Conservation (phyloP, 2,329 filamentous ascomycete species). For the Dactylonectria estremocensis region DNA sequence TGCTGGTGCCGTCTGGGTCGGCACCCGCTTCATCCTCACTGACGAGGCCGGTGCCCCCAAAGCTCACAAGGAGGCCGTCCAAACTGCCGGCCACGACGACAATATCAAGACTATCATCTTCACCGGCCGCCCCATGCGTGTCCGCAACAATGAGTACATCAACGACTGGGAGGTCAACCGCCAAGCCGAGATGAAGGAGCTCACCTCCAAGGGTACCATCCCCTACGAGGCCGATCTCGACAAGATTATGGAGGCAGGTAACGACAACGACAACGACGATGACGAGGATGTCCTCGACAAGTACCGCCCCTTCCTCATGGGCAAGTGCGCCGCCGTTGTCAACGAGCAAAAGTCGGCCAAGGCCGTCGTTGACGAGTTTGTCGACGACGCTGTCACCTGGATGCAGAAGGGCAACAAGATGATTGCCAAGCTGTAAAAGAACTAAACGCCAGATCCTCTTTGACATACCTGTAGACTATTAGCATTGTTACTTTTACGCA, state of each 20-base stretch:
- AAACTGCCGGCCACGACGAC: slow-evolving; percentile 93
- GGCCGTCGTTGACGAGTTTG: slow-evolving; percentile 94
- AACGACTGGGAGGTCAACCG: slow-evolving; percentile 97
- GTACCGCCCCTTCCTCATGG: slow-evolving; percentile 94
- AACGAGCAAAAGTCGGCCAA: slow-evolving; percentile 94
- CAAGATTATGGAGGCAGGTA: slow-evolving; percentile 76
- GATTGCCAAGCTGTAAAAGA: slow-evolving; percentile 78
- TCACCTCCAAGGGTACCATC: slow-evolving; percentile 90
- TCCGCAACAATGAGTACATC: slow-evolving; percentile 95
- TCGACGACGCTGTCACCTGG: slow-evolving; percentile 82
- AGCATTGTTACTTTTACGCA: slow-evolving; percentile 36
- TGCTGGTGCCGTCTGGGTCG: slow-evolving; percentile 94
- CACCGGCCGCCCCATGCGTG: slow-evolving; percentile 94
- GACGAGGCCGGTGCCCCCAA: slow-evolving; percentile 96
- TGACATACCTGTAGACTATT: slow-evolving; percentile 45
- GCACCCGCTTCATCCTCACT: slow-evolving; percentile 93
- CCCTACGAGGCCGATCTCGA: slow-evolving; percentile 97
- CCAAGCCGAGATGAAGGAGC: slow-evolving; percentile 88
- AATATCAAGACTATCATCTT: slow-evolving; percentile 98
- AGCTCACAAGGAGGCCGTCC: slow-evolving; percentile 95
- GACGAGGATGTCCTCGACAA: slow-evolving; percentile 91
- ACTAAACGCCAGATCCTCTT: slow-evolving; percentile 27
- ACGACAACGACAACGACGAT: slow-evolving; percentile 81
- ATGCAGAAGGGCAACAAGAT: slow-evolving; percentile 78
- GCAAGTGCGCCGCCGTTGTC: slow-evolving; percentile 93